Evolutionary conservation across 352 stramenopile genomes (phyloP).

Genomic region (Phytophthora aleatoria): DNA sequence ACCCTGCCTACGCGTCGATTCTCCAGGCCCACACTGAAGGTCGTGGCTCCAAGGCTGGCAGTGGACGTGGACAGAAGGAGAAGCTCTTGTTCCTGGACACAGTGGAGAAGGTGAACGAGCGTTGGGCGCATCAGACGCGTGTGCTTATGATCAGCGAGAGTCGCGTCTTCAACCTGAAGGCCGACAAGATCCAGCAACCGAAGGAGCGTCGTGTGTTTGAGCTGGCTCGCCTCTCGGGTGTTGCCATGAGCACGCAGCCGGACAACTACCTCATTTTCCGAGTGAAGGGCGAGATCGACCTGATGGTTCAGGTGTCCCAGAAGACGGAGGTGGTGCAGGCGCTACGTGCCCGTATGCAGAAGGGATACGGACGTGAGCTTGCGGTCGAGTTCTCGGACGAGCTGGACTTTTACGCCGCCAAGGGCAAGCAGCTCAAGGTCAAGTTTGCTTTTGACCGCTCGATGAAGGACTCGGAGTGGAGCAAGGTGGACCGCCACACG

Average conservation of each 20-base stretch:
- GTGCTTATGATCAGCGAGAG: conserved; percentile 79
- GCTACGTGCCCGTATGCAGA: conserved; percentile 69
- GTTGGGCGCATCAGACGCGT: conserved; percentile 77
- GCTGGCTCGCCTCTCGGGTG: conserved; percentile 54
- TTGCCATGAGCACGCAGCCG: conserved; percentile 78
- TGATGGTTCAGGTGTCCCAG: conserved; percentile 72
- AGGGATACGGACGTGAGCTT: conserved; percentile 60
- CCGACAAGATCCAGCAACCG: conserved; percentile 81
- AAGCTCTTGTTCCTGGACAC: conserved; percentile 75
- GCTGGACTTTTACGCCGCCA: conserved; percentile 74
- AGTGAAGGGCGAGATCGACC: conserved; percentile 75
- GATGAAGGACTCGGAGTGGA: conserved; percentile 61
- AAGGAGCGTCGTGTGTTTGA: conserved; percentile 82
- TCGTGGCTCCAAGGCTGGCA: conserved; percentile 30
- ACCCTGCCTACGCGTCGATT: conserved; percentile 64
- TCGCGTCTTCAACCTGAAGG: conserved; percentile 86
- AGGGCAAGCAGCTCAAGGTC: conserved; percentile 66
- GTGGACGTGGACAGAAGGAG: conserved; percentile 34
- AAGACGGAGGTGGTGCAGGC: conserved; percentile 85
- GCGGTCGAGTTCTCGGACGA: conserved; percentile 68
- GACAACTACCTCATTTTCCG: conserved; percentile 85
- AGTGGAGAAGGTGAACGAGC: conserved; percentile 86
- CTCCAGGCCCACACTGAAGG: conserved; percentile 55
- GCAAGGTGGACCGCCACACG: conserved; percentile 73
- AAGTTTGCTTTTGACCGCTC: conserved; percentile 76